Percentiles rank a stretch among this genome's conserved stretches.
These are phyloP conservation scores for Solanum peruvianum DNA, from an alignment of 257 asterid species.

Conservation along the genomic window DNA sequence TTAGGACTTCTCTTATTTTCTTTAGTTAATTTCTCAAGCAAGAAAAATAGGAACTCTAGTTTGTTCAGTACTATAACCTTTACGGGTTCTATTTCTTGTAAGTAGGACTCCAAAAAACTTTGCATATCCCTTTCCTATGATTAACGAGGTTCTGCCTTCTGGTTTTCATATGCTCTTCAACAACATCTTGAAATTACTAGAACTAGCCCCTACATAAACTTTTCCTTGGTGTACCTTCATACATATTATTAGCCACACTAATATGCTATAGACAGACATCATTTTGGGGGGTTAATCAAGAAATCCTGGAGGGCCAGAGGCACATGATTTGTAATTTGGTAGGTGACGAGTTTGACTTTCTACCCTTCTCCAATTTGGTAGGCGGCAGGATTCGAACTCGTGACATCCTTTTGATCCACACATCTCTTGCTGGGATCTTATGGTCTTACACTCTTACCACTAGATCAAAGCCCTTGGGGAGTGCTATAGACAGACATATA, in stretches of 20 bases:
- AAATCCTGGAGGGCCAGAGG: background rate
- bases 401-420: background rate
- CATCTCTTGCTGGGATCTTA: background rate
- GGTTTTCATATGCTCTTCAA: background rate
- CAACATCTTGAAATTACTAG: background rate
- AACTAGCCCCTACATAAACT: background rate
- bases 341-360: background rate
- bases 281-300: background rate
- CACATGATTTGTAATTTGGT: background rate
- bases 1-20: background rate
- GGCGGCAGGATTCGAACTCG: background rate
- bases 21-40: background rate
- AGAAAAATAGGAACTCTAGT: background rate
- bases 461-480: background rate
- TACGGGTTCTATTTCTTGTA: background rate
- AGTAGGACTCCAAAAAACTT: background rate
- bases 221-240: background rate
- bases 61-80: background rate
- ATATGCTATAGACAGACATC: background rate
- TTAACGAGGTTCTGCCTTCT: background rate
- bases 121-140: background rate
- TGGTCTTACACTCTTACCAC: background rate
- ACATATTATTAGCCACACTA: background rate
- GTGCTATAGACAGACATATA: background rate
- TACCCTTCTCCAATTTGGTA: background rate